Evolutionary conservation across 116 monocot genomes (phyloP), one percentile per base, ranked within the genome.

Genomic region (Posidonia oceanica): DNA sequence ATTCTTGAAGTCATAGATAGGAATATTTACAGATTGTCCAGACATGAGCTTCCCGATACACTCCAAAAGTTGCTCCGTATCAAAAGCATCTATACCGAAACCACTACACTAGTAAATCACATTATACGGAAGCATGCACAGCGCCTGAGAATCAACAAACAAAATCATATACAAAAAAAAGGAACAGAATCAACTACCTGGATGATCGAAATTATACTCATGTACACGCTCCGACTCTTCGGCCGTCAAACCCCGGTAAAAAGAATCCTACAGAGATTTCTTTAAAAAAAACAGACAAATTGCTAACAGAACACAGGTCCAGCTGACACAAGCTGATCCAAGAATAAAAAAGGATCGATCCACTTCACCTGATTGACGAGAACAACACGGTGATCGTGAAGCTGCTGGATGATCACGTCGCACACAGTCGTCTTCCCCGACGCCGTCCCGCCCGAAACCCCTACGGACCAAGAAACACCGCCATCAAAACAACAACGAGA

Each of bases 341-440:
- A 52, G 48, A 0, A 0, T 0, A 13, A 13, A 22, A 23, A 2
- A 68, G 22, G 1, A 53, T n/a, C 3, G 53, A 1, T 18, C 16
- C 16, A 2, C 2, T 55, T 74, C 16, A 88, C 91, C 85, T 91
- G 91, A 76, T 83, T 83, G 58, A 91, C 83, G 14, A 88, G 83
- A 37, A 86, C 83, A 22, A 88, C 85, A 52, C 88, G 91, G 44
- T 91, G 91, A 60, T 91, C 91, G 38, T 91, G 91, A 4, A 91
- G 83, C 81, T 88, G 85, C 77, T 91, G 87, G 61, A 91, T 88
- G 75, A 91, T 91, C 91, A 87, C 85, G 70, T 91, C 88, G 63
- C 91, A 91, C 7, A 91, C 91, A 21, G 91, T 91, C 44, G 91
- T 91, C 79, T 91, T 91, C 63, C 91, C 91, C 10, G 91, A 85